Evolutionary conservation across 164 flowering plant genomes (phyloP), one percentile per base, ranked within the genome.

Genomic region (Umbilicus rupestris): DNA sequence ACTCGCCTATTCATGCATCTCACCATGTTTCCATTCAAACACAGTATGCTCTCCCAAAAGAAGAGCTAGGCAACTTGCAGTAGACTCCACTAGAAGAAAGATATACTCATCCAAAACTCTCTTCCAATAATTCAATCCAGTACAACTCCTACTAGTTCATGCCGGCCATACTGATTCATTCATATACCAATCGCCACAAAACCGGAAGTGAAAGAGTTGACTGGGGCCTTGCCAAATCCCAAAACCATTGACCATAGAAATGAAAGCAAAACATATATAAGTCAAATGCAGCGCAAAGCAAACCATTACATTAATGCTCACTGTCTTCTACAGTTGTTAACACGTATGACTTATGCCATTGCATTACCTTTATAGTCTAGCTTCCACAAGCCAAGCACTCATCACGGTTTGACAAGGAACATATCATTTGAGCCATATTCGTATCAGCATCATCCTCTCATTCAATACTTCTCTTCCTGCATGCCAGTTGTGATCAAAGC

Each of bases 361-460:
- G 37, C 37, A 33, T 6, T 33, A 33, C 37, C 6, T 33, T 33
- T 35, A 35, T 35, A 35, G 37, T 35, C 14, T 55, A 94, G 76
- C 98, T 91, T 68, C 98, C 98, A 76, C 98, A 94, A 31, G 98
- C 84, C 80, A 89, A 20, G 75, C 98, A 94, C 7, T 89, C 98
- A 15, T 91, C 98, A 7, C 87, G 82, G 72, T 94, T 94, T 62
- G 84, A 80, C 6, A 94, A 73, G n/a, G 97, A 94, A 69, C 98
- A 91, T 16, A 87, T 90, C 85, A 94, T 75, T 69, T 94, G 92
- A 16, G 96, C 95, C 88, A 85, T 83, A 67, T 85, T 81, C 17
- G 84, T 68, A 66, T 75, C 73, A n/a, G 73, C 81, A 55, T 55
- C 60, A 28, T 55, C 60, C 10, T 28, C 15, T 26, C 7, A 17